Conservation (phyloP, 163 green algal species). For the Chloromonas sp. region DNA sequence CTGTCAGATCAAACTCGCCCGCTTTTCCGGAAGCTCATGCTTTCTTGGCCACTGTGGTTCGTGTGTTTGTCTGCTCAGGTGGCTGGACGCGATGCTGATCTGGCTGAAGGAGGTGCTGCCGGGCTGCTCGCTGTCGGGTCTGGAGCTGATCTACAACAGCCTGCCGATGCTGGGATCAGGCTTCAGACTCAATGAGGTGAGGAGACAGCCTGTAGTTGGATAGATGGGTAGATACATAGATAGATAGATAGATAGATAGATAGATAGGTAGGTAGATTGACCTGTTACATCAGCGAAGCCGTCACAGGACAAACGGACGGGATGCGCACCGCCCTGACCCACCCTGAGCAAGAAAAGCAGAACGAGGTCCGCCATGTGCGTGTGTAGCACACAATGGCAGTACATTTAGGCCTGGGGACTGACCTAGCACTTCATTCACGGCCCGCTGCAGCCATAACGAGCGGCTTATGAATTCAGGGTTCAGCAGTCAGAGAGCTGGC, state of each 20-base stretch:
- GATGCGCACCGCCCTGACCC: not conserved
- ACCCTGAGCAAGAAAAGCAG: not conserved
- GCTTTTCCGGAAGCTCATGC: too few relatives aligned
- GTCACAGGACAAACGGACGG: not conserved
- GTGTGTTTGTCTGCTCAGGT: not conserved
- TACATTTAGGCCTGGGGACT: too few relatives aligned
- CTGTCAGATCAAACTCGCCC: too few relatives aligned
- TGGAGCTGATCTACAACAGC: slow-evolving; percentile 7
- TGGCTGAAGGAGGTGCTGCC: slow-evolving; percentile 1
- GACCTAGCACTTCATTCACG: too few relatives aligned
- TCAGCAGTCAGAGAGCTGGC: too few relatives aligned
- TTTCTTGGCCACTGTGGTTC: too few relatives aligned
- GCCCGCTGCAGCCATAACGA: too few relatives aligned
- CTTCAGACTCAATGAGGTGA: slow-evolving; percentile 9
- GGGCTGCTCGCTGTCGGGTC: not conserved
- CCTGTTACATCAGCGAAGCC: too few relatives aligned
- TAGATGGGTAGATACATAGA: not conserved
- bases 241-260: too few relatives aligned
- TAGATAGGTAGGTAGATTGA: too few relatives aligned
- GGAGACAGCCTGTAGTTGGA: not conserved
- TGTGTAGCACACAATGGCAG: too few relatives aligned
- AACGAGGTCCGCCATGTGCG: not conserved
- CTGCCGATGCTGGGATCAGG: not conserved
- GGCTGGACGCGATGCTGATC: slow-evolving; percentile 6
- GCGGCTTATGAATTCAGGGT: too few relatives aligned